Base-by-base conservation (phyloP, 192 early-diverging fungal genomes). In the Linderina pennispora region DNA sequence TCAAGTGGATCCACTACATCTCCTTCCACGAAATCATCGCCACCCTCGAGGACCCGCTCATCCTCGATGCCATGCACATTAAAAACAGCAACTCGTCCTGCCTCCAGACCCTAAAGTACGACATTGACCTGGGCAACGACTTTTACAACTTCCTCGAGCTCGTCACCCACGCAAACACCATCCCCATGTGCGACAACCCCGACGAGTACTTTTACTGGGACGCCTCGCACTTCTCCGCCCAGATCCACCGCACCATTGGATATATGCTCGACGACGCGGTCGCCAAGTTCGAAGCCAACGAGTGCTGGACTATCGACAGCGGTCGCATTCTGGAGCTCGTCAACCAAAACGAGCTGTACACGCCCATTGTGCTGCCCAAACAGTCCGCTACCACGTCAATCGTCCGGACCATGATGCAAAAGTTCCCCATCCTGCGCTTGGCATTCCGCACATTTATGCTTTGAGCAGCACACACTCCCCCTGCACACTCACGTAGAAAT, bases 71-170 rank as follows among this genome's bases (percentile, higher is more conserved):
- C 20, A 41, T 71, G 20, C 49, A 63, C 19, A 71, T 71, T 14
- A 55, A 43, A 5, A 71, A 57, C 39, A 71, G 51, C 14, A 58
- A 57, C 16, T 45, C 23, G 17, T 58, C 67, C 6, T 71, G 67
- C 23, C 37, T 71, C 23, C 46, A 57, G 16, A 63, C 67, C 10
- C 46, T 71, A 3, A 63, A 71, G 33, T 71, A 71, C 23, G 67
- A 62, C 19, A 60, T 63, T 0, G 67, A 71, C 25, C 33, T 71
- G 48, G 67, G 67, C 24, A 71, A 62, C 35, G 67, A 71, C 40
- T 71, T 71, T 58, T 71, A 71, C 60, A 71, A 71, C 41, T 71
- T 71, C 33, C 50, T 71, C 23, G 67, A 71, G 40, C 67, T 71
- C 11, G 67, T 71, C 23, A 59, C 67, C 3, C 67, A 71, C 24